Evolutionary conservation across 2,329 filamentous ascomycete species (phyloP), one percentile per base, ranked within the genome.

Genomic region (Knufia petricola): DNA sequence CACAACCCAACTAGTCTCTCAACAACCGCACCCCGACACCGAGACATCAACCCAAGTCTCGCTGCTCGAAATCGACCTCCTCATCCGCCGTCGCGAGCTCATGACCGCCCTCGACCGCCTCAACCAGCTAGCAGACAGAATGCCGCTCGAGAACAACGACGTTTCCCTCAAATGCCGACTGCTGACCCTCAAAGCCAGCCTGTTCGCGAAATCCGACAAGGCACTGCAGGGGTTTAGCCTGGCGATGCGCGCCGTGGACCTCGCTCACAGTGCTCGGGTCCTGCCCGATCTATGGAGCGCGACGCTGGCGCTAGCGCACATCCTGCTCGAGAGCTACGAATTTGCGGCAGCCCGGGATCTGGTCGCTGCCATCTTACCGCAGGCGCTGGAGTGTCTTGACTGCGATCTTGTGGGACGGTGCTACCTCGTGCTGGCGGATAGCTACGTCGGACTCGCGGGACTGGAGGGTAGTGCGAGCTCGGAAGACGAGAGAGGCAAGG

Each of bases 191-290:
- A 94, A 94, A 63, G 82, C 81, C 0, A 73, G 77, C 3, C 73
- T 94, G 2, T 79, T 87, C 49, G 77, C 79, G 48, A 77, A 75
- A 55, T 78, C 78, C 37, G 83, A 82, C 1, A 78, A 82, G 2
- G 77, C 87, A 0, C 78, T 86, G 57, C 78, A 84, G 51, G 87
- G 80, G 0, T 87, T 95, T 63, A 87, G 84, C 1, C 74, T 89
- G 3, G 81, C 81, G 3, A 73, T 94, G 59, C 77, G 85, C 37
- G 87, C 87, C 1, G 82, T 85, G 2, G 82, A 77, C 59, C 78
- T 87, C 15, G 82, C 86, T 0, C 81, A 84, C 70, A 76, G 81
- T 40, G 78, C 83, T 1, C 75, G 81, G 1, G 68, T 90, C 6
- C 72, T 89, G 13, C 77, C 79, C 0, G 75, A 77, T 15, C 69